Base-by-base conservation (phyloP, 495 filamentous ascomycete genomes). In the Penicillium desertorum region DNA sequence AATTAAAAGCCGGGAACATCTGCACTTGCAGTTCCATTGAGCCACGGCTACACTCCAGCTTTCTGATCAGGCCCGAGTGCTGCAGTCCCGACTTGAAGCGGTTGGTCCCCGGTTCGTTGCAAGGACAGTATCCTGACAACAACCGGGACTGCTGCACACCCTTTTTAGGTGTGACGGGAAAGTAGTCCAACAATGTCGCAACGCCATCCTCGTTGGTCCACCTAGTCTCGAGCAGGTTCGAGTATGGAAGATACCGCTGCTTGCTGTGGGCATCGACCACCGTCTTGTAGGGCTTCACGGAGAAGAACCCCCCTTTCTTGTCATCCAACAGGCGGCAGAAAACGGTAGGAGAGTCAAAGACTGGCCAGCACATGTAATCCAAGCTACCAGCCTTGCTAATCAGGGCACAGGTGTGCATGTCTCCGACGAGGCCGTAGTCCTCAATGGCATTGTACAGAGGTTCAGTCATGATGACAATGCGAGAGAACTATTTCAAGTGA, bases 341-440 rank as follows among this genome's bases (percentile, higher is more conserved):
- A 53, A 87, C 71, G 0, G 82, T 79, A 1, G 85, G 84, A 2
- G 85, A 88, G 68, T 87, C 84, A 54, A 87, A 87, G 51, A 86
- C 83, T 6, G 85, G 85, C 86, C 87, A 90, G 66, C 87, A 90
- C 85, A 90, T 88, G 62, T 82, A 89, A 69, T 89, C 87, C 61
- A 89, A 64, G 60, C 84, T 86, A 14, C 87, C 87, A 58, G 85
- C 83, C 64, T 87, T 85, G 65, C 84, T 85, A 32, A 88, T 80
- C 27, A 90, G 73, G 22, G 87, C 86, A 71, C 84, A 87, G n/a
- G 87, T 89, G 62, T 83, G 78, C 86, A 89, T 88, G 64, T 89
- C 88, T 14, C 87, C 87, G 65, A 89, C 87, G 58, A 90, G 73
- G 30, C 87, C 87, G 77, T 90, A 90, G 64, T 89, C 79, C 63